phyloP scores from a whole-genome alignment of 2,329 filamentous ascomycete genomes.

The Epichloe glyceriae region DNA sequence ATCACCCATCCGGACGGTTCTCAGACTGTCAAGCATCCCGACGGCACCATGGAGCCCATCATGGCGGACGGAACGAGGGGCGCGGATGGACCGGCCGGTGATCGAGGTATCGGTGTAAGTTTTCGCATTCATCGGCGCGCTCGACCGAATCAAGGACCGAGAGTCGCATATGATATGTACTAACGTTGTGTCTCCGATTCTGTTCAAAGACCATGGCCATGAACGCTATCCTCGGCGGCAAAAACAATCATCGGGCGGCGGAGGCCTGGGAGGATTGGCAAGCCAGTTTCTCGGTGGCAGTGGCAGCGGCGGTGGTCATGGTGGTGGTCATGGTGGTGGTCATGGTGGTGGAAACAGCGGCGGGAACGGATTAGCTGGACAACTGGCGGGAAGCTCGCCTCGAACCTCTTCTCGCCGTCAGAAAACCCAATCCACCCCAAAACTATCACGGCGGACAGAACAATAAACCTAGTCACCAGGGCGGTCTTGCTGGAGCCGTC shows the following conservation, averaged over 20 bases:
- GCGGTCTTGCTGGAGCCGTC: conserved; percentile 38
- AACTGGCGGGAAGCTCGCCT: conserved; percentile 43
- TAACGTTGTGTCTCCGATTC: neutral
- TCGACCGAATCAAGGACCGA: neutral
- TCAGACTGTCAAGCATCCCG: conserved; percentile 46
- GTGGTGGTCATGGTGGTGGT: conserved; percentile 18
- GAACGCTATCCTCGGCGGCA: conserved; percentile 43
- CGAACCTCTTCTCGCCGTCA: conserved; percentile 36
- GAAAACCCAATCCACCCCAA: conserved; percentile 30
- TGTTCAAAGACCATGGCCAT: conserved; percentile 41
- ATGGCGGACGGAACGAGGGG: conserved; percentile 39
- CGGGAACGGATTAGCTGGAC: conserved; percentile 31
- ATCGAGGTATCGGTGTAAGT: conserved; percentile 53
- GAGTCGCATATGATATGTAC: neutral
- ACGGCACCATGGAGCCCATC: conserved; percentile 48
- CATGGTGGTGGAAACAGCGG: conserved; percentile 21
- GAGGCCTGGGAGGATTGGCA: conserved; percentile 8
- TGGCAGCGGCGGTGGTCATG: conserved; percentile 25
- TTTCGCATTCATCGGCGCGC: neutral
- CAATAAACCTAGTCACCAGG: conserved; percentile 24
- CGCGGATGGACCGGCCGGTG: conserved; percentile 38
- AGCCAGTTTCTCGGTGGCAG: conserved; percentile 1
- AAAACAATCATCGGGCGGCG: conserved; percentile 19
- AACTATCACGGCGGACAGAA: conserved; percentile 37
- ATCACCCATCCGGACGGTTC: conserved; percentile 51